Evolutionary conservation across 192 early-diverging fungal species (phyloP).

Genomic region (Haplosporangium gracile): DNA sequence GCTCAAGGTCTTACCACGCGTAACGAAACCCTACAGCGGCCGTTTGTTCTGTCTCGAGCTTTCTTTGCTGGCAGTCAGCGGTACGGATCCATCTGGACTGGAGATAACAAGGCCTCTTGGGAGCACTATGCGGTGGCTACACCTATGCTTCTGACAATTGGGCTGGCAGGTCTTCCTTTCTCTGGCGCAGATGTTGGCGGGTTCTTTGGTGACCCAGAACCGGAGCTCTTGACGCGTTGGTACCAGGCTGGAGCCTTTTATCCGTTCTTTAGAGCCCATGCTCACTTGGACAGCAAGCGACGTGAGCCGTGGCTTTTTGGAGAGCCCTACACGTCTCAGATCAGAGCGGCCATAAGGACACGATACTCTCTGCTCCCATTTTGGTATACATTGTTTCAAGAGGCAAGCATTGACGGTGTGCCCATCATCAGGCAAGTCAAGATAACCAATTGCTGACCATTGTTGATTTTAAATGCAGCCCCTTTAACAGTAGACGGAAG

Average conservation of each 20-base stretch:
- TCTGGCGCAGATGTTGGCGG: slow-evolving; percentile 96
- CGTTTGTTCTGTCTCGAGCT: slow-evolving; percentile 95
- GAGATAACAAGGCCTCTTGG: slow-evolving; percentile 96
- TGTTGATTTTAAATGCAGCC: neutral
- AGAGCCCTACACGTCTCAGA: slow-evolving; percentile 82
- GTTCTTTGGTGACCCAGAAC: slow-evolving; percentile 96
- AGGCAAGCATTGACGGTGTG: slow-evolving; percentile 77
- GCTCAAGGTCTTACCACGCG: slow-evolving; percentile 81
- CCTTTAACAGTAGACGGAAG: neutral
- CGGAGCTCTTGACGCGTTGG: slow-evolving; percentile 92
- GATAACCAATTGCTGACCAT: no score
- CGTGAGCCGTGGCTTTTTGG: slow-evolving; percentile 97
- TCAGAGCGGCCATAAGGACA: slow-evolving; percentile 82
- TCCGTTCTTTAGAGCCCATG: slow-evolving; percentile 98
- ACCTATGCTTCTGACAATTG: slow-evolving; percentile 93
- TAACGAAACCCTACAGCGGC: slow-evolving; percentile 70
- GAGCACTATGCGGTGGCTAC: slow-evolving; percentile 82
- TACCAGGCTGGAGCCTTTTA: slow-evolving; percentile 96
- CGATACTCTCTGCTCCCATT: slow-evolving; percentile 93
- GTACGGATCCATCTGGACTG: slow-evolving; percentile 98
- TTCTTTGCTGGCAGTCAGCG: slow-evolving; percentile 98
- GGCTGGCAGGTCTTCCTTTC: slow-evolving; percentile 91
- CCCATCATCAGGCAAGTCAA: slow-evolving; percentile 78
- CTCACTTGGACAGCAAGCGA: slow-evolving; percentile 97
- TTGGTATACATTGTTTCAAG: slow-evolving; percentile 92